These are phyloP conservation scores for Exophiala mesophila DNA, from an alignment of 2,329 filamentous ascomycete species.

Conservation along the genomic window DNA sequence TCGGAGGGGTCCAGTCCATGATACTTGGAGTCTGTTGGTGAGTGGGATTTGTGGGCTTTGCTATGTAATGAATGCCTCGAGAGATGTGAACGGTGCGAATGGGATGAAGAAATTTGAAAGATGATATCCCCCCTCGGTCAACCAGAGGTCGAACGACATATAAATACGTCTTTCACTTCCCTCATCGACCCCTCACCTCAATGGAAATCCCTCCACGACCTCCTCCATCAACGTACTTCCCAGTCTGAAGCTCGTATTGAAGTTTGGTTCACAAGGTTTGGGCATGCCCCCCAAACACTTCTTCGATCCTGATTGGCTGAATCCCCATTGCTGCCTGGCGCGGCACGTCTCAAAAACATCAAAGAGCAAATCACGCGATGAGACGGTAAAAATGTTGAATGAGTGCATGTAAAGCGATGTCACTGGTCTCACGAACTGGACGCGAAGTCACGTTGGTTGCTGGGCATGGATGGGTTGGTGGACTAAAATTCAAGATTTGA, in stretches of 20 bases:
- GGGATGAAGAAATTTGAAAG: not conserved
- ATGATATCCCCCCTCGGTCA: not conserved
- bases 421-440: too few species aligned
- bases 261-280: too few species aligned
- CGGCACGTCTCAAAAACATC: not conserved
- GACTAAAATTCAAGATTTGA: too few species aligned
- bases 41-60: not conserved
- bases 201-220: too few species aligned
- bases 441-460: conserved; percentile 2
- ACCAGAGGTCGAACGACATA: not conserved
- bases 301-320: conserved; percentile 2
- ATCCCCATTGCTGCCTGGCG: not conserved
- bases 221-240: too few species aligned
- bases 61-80: not conserved
- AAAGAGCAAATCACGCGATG: not conserved
- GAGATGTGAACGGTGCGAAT: not conserved
- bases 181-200: too few species aligned
- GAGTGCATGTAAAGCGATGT: too few species aligned
- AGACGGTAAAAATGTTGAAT: too few species aligned
- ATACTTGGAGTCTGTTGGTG: not conserved
- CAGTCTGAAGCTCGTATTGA: too few species aligned
- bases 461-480: too few species aligned
- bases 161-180: not conserved
- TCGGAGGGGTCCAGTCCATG: conserved; percentile 22
- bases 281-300: too few species aligned